Evolutionary conservation across 768 basidiomycete genomes (phyloP).

Genomic region (Kwoniella shandongensis): DNA sequence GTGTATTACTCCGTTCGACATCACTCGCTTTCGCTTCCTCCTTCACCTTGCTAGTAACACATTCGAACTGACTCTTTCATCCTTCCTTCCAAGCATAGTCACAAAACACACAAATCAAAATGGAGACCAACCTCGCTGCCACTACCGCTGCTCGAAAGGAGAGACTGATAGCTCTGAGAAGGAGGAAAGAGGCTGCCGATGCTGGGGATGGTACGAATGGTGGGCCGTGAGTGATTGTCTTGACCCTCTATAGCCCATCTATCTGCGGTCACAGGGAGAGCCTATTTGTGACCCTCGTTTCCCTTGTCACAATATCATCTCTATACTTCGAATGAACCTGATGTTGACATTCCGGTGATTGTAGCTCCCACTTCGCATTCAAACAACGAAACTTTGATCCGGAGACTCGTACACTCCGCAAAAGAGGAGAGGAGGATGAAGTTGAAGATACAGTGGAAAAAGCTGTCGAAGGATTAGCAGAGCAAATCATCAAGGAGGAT

Average conservation of each 20-base stretch:
- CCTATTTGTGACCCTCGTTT: background rate
- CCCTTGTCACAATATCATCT: background rate
- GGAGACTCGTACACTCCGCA: conserved; percentile 58
- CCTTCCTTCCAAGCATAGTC: background rate
- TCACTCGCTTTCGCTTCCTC: too few species aligned
- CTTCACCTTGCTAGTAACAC: too few species aligned
- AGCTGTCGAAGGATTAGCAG: conserved; percentile 76
- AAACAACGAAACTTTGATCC: conserved; percentile 82
- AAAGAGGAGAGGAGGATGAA: conserved; percentile 66
- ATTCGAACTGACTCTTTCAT: too few species aligned
- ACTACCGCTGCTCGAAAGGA: conserved; percentile 50
- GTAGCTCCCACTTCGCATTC: conserved; percentile 47
- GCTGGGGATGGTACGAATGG: conserved; percentile 32
- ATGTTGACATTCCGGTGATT: background rate
- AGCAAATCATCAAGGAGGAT: conserved; percentile 81
- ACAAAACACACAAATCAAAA: conserved; percentile 4
- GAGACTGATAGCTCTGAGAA: conserved; percentile 49
- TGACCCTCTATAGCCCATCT: background rate
- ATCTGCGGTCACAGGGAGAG: too few species aligned
- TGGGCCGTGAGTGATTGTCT: conserved; percentile 30
- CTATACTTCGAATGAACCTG: background rate
- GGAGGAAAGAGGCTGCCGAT: conserved; percentile 45
- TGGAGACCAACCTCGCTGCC: conserved; percentile 51
- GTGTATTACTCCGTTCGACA: conserved; percentile 3
- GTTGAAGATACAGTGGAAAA: conserved; percentile 78